Conservation (phyloP, 2,329 filamentous ascomycete genomes). For the Colletotrichum karsti region DNA sequence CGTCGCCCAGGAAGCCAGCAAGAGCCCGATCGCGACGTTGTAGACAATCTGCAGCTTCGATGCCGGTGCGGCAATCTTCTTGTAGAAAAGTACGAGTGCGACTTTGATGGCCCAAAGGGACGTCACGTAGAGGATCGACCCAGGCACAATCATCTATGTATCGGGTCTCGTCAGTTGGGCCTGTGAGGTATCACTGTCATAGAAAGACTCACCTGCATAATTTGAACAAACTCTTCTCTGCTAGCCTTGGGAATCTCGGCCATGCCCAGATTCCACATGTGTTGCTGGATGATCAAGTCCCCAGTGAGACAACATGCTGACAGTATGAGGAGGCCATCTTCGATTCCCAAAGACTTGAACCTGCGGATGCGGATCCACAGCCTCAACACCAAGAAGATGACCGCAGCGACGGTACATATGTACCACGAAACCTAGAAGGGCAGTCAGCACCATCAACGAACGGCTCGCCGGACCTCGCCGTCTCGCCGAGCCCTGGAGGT, state of each 20-base stretch:
- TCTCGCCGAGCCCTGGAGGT: too few relatives aligned
- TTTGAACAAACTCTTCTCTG: constrained; percentile 33
- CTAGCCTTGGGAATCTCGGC: constrained; percentile 33
- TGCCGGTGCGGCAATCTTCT: constrained; percentile 44
- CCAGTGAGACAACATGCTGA: constrained; percentile 39
- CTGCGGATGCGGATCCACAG: constrained; percentile 38
- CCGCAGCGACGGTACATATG: constrained; percentile 30
- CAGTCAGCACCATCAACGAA: neutral
- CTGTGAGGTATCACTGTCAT: neutral
- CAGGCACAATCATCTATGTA: constrained; percentile 47
- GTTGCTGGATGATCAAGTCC: constrained; percentile 41
- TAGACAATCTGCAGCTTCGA: constrained; percentile 45
- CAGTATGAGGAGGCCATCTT: constrained; percentile 40
- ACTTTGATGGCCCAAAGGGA: constrained; percentile 51
- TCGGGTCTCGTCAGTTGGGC: neutral
- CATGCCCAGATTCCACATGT: constrained; percentile 35
- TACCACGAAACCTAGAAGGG: constrained; percentile 29
- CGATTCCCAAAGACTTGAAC: constrained; percentile 37
- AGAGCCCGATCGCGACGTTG: constrained; percentile 41
- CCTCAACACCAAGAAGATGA: constrained; percentile 38
- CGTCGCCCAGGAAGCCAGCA: constrained; percentile 38
- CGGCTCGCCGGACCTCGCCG: too few relatives aligned
- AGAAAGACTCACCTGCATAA: constrained; percentile 33
- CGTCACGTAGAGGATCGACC: constrained; percentile 48
- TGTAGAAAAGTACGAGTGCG: constrained; percentile 50